These are phyloP conservation scores for Calonectria honghensis DNA, from an alignment of 2,329 filamentous ascomycete genomes.

Conservation along the genomic window DNA sequence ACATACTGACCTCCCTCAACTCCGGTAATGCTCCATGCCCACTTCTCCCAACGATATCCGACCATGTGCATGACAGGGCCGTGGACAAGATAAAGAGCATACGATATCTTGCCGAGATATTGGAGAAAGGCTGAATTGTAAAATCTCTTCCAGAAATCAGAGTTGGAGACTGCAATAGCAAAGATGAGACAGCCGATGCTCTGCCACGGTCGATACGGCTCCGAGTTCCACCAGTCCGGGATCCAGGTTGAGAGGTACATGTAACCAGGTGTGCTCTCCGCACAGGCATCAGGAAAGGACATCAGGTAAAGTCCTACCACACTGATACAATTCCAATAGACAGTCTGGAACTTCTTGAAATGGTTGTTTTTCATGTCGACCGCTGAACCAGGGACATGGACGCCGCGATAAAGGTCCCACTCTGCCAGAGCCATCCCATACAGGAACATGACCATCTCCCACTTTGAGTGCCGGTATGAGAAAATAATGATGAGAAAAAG, in stretches of 20 bases:
- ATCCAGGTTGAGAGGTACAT: constrained; percentile 67
- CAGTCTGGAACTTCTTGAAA: constrained; percentile 35
- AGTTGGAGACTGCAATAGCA: constrained; percentile 69
- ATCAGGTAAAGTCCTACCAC: constrained; percentile 72
- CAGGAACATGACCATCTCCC: constrained; percentile 74
- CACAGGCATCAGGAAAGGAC: constrained; percentile 60
- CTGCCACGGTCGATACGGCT: constrained; percentile 75
- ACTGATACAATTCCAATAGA: constrained; percentile 65
- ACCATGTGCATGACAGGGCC: constrained; percentile 72
- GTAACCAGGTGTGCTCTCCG: constrained; percentile 72
- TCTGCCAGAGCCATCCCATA: constrained; percentile 74
- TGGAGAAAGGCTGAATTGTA: constrained; percentile 71
- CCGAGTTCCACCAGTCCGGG: constrained; percentile 68
- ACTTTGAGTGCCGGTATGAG: constrained; percentile 68
- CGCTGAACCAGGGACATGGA: constrained; percentile 59
- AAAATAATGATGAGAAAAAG: constrained; percentile 66
- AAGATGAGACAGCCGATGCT: constrained; percentile 71
- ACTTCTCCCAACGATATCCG: constrained; percentile 71
- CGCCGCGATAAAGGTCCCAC: constrained; percentile 69
- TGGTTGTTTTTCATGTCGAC: constrained; percentile 43
- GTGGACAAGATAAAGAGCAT: constrained; percentile 77
- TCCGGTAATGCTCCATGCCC: constrained; percentile 69
- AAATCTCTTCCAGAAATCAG: constrained; percentile 67
- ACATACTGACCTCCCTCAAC: constrained; percentile 67
- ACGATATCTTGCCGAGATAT: constrained; percentile 77